These are phyloP conservation scores for Trifolium pratense DNA, from an alignment of 306 rosid species.

Conservation along the genomic window DNA sequence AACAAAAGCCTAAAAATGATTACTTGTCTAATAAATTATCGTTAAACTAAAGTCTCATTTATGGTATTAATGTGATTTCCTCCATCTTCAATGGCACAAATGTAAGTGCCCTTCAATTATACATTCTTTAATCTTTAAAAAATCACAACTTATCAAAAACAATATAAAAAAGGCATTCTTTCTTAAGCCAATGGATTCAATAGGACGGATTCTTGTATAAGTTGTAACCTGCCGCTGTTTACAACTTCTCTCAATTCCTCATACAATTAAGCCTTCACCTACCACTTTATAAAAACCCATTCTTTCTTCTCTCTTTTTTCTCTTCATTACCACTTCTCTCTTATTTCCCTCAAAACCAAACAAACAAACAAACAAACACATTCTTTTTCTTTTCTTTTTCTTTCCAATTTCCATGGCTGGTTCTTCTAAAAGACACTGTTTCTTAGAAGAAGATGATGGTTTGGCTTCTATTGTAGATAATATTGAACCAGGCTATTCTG, in stretches of 20 bases:
- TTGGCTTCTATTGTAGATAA: slow-evolving; percentile 53
- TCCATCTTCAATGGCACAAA: not conserved
- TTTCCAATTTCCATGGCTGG: slow-evolving; percentile 47
- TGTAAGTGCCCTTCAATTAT: not conserved
- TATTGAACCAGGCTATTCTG: slow-evolving; percentile 67
- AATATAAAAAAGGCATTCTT: not conserved
- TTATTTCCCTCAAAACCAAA: not conserved
- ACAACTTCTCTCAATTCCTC: slow-evolving; percentile 40
- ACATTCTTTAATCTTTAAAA: not conserved
- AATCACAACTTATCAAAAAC: not conserved
- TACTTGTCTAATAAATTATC: too few relatives aligned
- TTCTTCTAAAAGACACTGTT: slow-evolving; percentile 60
- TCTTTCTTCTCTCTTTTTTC: not conserved
- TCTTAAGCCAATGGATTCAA: slow-evolving; percentile 73
- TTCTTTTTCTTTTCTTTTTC: not conserved
- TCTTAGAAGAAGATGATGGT: slow-evolving; percentile 64
- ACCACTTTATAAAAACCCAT: slow-evolving; percentile 52
- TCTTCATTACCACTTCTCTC: not conserved
- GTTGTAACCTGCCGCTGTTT: slow-evolving; percentile 53
- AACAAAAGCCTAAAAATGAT: too few relatives aligned
- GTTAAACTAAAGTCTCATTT: not conserved
- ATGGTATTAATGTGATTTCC: slow-evolving; percentile 21
- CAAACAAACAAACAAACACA: not conserved
- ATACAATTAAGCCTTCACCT: slow-evolving; percentile 44
- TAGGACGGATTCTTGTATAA: slow-evolving; percentile 48